These are phyloP conservation scores for Barnettozyma siamensis DNA, from an alignment of 805 yeast species.

Conservation along the genomic window DNA sequence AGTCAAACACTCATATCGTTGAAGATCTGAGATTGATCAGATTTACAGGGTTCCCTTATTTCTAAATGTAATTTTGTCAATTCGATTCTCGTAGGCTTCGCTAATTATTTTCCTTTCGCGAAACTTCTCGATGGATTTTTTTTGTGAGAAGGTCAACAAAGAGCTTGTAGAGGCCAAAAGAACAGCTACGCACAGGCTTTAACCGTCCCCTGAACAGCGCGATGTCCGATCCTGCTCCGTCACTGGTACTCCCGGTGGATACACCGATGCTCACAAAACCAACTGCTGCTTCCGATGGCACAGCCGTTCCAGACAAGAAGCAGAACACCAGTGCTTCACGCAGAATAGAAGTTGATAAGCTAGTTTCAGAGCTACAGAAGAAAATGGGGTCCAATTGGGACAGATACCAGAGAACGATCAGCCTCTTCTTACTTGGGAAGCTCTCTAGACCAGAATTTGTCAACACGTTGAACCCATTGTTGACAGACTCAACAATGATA, in stretches of 20 bases:
- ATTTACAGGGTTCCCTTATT: too few relatives aligned
- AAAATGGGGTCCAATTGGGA: conserved; percentile 77
- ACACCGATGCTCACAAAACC: neutral
- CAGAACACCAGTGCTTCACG: conserved; percentile 6
- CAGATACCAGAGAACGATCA: conserved; percentile 71
- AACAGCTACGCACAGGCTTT: neutral
- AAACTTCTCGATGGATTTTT: too few relatives aligned
- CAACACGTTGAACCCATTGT: conserved; percentile 48
- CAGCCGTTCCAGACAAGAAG: neutral
- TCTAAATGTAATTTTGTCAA: too few relatives aligned
- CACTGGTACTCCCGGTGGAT: neutral
- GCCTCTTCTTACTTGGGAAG: conserved; percentile 72
- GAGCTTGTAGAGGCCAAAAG: neutral
- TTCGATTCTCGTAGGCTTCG: too few relatives aligned
- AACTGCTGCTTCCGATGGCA: neutral
- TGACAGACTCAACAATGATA: conserved; percentile 30
- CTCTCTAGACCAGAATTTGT: conserved; percentile 72
- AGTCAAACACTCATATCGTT: too few relatives aligned
- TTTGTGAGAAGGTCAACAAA: neutral
- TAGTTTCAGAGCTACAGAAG: conserved; percentile 69
- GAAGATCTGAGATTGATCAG: too few relatives aligned
- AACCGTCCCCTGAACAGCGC: neutral
- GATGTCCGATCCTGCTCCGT: neutral
- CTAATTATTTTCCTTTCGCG: too few relatives aligned
- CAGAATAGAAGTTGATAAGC: conserved; percentile 54